A percentile compares a stretch with the other conserved stretches of the same genome.
These are phyloP conservation scores for Aspergillus uvarum DNA, from an alignment of 2,329 filamentous ascomycete genomes.

Conservation along the genomic window DNA sequence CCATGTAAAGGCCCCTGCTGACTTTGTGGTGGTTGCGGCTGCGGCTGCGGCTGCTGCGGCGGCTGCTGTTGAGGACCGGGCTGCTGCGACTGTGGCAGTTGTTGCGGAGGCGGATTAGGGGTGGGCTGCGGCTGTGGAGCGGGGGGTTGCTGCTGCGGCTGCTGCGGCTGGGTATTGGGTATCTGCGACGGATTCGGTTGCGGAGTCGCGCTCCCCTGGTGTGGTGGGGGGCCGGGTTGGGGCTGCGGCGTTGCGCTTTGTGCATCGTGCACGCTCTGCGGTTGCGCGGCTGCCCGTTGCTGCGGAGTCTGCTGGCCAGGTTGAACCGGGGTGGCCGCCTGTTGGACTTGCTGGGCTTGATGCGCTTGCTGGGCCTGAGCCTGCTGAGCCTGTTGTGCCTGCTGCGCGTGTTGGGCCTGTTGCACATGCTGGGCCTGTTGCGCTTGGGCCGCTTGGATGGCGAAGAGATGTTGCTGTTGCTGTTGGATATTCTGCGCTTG, in stretches of 20 bases:
- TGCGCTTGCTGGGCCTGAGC: slow-evolving; percentile 31
- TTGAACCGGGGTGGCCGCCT: slow-evolving; percentile 32
- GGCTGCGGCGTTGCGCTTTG: slow-evolving; percentile 46
- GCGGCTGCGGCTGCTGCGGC: slow-evolving; percentile 35
- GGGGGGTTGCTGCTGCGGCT: slow-evolving; percentile 34
- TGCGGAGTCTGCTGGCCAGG: slow-evolving; percentile 43
- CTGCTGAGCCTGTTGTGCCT: slow-evolving; percentile 26
- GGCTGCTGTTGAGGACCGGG: slow-evolving; percentile 27
- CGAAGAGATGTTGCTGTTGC: slow-evolving; percentile 41
- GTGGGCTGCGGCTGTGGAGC: slow-evolving; percentile 38
- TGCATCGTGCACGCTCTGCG: slow-evolving; percentile 44
- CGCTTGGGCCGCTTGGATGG: slow-evolving; percentile 34
- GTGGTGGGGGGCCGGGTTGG: slow-evolving; percentile 41
- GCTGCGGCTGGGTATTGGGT: slow-evolving; percentile 37
- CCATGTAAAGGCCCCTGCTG: slow-evolving; percentile 38
- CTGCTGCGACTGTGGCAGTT: slow-evolving; percentile 40
- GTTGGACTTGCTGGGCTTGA: slow-evolving; percentile 34
- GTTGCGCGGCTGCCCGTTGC: slow-evolving; percentile 42
- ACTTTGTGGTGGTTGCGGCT: slow-evolving; percentile 37
- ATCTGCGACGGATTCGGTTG: slow-evolving; percentile 34
- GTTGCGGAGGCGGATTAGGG: slow-evolving; percentile 37
- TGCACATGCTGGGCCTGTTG: slow-evolving; percentile 30
- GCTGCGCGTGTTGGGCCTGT: slow-evolving; percentile 27
- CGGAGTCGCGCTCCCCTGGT: slow-evolving; percentile 41
- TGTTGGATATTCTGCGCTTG: slow-evolving; percentile 47